Base-by-base conservation (phyloP, 768 basidiomycete species). In the Rickenella mellea region DNA sequence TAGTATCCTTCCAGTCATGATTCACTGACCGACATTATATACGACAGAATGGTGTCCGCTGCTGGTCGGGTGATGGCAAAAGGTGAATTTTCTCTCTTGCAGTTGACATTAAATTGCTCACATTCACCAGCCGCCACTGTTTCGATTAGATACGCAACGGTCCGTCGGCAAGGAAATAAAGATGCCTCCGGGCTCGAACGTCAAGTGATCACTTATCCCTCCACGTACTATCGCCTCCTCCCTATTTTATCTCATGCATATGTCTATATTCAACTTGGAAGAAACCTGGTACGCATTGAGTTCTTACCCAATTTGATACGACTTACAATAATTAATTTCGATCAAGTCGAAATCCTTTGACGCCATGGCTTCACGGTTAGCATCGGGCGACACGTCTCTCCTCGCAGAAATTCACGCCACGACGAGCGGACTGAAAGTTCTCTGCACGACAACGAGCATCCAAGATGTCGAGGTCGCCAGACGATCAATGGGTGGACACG, bases 401-500 rank as follows among this genome's bases (percentile, higher is more conserved):
- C 69, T 88, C n/a, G 70, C 76, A 0, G 83, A 86, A 47, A 70
- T 83, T 55, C 85, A 88, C 50, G 77, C 80, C 0, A 74, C 71
- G 8, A 76, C 81, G 8, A 78, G 77, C 51, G 82, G 78, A 0
- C 63, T 87, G 19, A 88, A 88, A 55, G 67, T 74, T 3, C 65
- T 81, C 24, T 73, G 71, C 3, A 69, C 74, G 1, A 66, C 70
- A 0, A 55, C 65, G n/a, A 63, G 67, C 4, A 68, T 76, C 2
- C 67, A 68, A 26, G 80, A 80, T 48, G 51, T 83, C 10, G 83
- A 85, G 56, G 70, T 65, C 5, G 78, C 80, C 3, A 71, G 83
- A 6, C 70, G 81, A 12, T 71, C 80, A 0, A 73, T 86, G 71
- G 85, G 84, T 39, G 84, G 84, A 3, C 84, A 88, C 56, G 84